Evolutionary conservation across 495 filamentous ascomycete genomes (phyloP).

Genomic region (Trichocladium antarcticum): DNA sequence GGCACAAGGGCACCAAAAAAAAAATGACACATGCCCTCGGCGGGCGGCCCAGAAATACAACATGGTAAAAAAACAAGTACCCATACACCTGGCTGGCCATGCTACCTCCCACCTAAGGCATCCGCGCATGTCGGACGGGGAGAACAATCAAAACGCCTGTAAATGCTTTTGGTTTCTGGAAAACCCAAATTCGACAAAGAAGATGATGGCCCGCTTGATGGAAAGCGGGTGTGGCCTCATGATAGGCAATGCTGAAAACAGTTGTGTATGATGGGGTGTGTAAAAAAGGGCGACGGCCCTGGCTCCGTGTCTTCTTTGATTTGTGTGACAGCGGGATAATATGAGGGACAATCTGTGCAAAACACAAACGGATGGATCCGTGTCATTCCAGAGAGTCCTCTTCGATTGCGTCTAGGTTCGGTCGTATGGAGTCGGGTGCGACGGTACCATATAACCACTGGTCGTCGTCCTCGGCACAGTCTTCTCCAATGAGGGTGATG

Average conservation of each 20-base stretch:
- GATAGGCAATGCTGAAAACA: neutral
- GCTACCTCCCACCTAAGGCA: slow-evolving; percentile 7
- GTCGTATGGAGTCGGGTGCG: slow-evolving; percentile 34
- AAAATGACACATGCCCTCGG: neutral
- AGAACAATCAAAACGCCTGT: slow-evolving; percentile 18
- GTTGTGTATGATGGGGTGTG: neutral
- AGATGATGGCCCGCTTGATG: neutral
- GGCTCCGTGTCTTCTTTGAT: too few relatives aligned
- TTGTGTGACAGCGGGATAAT: too few relatives aligned
- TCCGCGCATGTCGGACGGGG: neutral
- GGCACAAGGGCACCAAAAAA: neutral
- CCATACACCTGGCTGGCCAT: slow-evolving; percentile 10
- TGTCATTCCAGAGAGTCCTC: slow-evolving; percentile 35
- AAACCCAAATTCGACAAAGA: slow-evolving; percentile 6
- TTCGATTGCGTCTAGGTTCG: slow-evolving; percentile 38
- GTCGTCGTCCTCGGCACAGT: slow-evolving; percentile 39
- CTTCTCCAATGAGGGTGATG: slow-evolving; percentile 43
- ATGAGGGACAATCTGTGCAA: too few relatives aligned
- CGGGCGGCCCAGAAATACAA: neutral
- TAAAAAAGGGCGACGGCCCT: neutral
- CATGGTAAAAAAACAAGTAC: neutral
- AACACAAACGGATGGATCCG: neutral
- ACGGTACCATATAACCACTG: slow-evolving; percentile 42
- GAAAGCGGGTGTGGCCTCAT: neutral
- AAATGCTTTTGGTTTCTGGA: slow-evolving; percentile 22